A percentile compares a stretch with the other conserved stretches of the same genome.
Conservation (phyloP, 305 asterid species). For the Solanum hybrid region DNA sequence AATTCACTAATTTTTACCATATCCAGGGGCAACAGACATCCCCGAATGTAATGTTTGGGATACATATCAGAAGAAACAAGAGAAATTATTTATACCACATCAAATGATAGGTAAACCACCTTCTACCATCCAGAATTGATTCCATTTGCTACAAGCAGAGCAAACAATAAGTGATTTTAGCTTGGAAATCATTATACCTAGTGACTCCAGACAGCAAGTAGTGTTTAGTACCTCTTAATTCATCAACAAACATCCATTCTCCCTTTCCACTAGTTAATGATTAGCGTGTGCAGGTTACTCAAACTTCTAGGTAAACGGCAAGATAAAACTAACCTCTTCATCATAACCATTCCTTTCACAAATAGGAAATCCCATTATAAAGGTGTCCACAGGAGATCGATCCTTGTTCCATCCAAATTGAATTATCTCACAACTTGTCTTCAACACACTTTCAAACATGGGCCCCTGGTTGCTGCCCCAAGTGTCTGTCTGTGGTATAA, state of each 20-base stretch:
- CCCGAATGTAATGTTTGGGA: not conserved
- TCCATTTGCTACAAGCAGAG: not conserved
- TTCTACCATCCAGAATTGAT: not conserved
- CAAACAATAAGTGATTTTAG: not conserved
- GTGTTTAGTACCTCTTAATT: not conserved
- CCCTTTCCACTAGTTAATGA: not conserved
- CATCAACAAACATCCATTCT: not conserved
- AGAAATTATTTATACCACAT: not conserved
- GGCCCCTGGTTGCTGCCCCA: constrained; percentile 71
- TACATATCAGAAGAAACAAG: not conserved
- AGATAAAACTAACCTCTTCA: constrained; percentile 55
- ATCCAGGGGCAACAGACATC: not conserved
- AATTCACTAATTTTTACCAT: not conserved
- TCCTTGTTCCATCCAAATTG: constrained; percentile 90
- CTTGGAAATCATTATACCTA: not conserved
- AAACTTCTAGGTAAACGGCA: not conserved
- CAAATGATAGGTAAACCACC: not conserved
- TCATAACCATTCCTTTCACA: constrained; percentile 85
- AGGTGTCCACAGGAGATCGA: constrained; percentile 88
- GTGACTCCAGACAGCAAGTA: not conserved
- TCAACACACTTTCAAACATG: constrained; percentile 84
- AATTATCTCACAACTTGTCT: constrained; percentile 84
- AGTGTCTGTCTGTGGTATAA: constrained; percentile 59
- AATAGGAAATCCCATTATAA: constrained; percentile 88
- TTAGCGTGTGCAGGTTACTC: not conserved